A percentile compares a stretch with the other conserved stretches of the same genome.
Evolutionary conservation across 352 stramenopile genomes (phyloP).

Genomic region (Globisporangium megalacanthum): DNA sequence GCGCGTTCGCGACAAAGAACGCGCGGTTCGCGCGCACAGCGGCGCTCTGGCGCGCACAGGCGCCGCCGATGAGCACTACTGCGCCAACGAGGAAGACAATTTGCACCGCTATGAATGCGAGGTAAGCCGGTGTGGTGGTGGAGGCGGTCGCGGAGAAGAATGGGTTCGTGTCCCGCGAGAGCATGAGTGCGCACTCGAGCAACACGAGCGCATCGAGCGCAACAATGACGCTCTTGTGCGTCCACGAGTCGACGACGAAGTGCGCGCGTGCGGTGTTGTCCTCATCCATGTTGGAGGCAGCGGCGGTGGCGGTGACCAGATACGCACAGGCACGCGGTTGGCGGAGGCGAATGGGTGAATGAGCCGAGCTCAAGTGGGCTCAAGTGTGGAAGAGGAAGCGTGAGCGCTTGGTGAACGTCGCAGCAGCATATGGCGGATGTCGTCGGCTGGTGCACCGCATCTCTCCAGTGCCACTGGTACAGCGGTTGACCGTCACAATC

Average conservation of each 20-base stretch:
- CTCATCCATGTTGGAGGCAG: no score
- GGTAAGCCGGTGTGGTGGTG: conserved; percentile 21
- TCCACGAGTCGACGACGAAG: conserved; percentile 12
- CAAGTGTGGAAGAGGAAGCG: no score
- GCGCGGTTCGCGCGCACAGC: conserved; percentile 20
- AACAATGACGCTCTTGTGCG: conserved; percentile 24
- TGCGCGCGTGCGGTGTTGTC: no score
- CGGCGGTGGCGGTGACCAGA: no score
- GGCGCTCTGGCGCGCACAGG: conserved; percentile 19
- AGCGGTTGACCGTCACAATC: no score
- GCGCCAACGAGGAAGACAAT: conserved; percentile 21
- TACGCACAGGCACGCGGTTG: no score
- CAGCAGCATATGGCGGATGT: no score
- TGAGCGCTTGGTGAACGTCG: no score
- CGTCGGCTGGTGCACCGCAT: no score
- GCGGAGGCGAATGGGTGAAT: no score
- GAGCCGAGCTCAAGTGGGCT: no score
- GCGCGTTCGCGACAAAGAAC: conserved; percentile 18
- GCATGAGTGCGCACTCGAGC: conserved; percentile 24
- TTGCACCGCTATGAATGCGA: conserved; percentile 32
- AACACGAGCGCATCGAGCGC: conserved; percentile 25
- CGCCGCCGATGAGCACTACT: conserved; percentile 21
- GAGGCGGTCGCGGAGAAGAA: conserved; percentile 25
- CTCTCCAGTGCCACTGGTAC: no score
- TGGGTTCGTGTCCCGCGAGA: conserved; percentile 23